Base-by-base conservation (phyloP, 2,329 filamentous ascomycete genomes). In the Hypocreales sp. region DNA sequence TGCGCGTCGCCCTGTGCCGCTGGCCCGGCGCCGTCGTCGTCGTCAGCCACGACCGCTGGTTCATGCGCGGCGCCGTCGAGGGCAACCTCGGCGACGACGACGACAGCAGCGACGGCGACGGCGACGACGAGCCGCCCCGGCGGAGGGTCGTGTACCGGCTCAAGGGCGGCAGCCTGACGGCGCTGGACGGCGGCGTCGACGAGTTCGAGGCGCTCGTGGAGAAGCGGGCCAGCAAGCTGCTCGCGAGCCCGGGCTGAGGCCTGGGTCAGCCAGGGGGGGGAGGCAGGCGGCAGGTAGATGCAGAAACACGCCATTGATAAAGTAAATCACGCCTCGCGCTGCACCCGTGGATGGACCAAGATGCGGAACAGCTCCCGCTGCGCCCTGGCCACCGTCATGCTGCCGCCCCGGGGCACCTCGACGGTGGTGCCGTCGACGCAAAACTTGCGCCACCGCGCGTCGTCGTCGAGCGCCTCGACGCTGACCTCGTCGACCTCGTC, bases 391-490 rank as follows among this genome's bases (percentile, higher is more conserved):
- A 93, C 64, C 32, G 71, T 67, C 50, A 92, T 68, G 61, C 70
- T 76, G 0, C 84, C 84, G 2, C 66, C 72, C 27, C 60, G 48
- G 13, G 79, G 76, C 1, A 93, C 56, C 32, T 70, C 65, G 4
- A 94, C 70, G 41, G 92, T 92, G 28, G 78, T 83, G 4, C 87
- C 87, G 50, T 95, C 87, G n/a, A 95, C 62, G 47, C 87, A 95
- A 10, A 92, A 67, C 43, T 86, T 72, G 34, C 87, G 64, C 84
- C 84, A 94, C 28, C 72, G 60, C 24, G 58, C 59, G n/a, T 82
- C 72, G 11, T 67, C 58, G 42, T 90, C 80, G 2, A 57, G 35
- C 20, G 82, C 72, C 11, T 67, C 62, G 25, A 94, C 71, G 31
- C 55, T 61, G 12, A 93, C 38, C 27, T 67, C 67, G 3, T 78